Conservation (phyloP, 2,329 filamentous ascomycete genomes). For the Colletotrichum magnum region DNA sequence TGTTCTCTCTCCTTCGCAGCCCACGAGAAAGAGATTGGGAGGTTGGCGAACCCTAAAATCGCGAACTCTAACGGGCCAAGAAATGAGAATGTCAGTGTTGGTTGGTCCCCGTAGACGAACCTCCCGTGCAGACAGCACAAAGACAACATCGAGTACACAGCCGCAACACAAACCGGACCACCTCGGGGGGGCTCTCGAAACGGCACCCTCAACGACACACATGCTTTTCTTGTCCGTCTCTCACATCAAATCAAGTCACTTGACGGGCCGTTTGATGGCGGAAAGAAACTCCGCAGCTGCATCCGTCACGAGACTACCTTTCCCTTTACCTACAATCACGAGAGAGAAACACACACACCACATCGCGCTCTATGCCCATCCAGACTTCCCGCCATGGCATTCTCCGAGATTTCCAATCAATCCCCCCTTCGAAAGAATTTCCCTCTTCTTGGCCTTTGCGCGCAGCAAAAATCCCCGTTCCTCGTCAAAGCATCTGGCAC, state of each 20-base stretch:
- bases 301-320: slow-evolving; percentile 12
- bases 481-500: slow-evolving; percentile 6
- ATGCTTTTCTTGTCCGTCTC: background rate
- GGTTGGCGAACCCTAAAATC: slow-evolving; percentile 6
- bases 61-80: slow-evolving; percentile 19
- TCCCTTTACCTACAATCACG: background rate
- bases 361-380: slow-evolving; percentile 8
- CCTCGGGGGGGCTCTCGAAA: background rate
- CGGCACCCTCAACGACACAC: background rate
- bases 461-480: slow-evolving; percentile 2
- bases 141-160: no score
- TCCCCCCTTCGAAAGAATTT: background rate
- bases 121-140: background rate
- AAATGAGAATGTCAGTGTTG: background rate
- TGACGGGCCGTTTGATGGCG: background rate
- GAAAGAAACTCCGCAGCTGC: background rate
- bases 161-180: background rate
- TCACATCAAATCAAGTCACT: background rate
- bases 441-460: no score
- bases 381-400: slow-evolving; percentile 31
- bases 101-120: background rate
- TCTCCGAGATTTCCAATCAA: slow-evolving; percentile 17
- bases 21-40: slow-evolving; percentile 4
- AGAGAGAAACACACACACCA: background rate
- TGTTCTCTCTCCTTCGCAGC: background rate